Base-by-base conservation (phyloP, 805 yeast species). In the Danielia oregonensis region DNA sequence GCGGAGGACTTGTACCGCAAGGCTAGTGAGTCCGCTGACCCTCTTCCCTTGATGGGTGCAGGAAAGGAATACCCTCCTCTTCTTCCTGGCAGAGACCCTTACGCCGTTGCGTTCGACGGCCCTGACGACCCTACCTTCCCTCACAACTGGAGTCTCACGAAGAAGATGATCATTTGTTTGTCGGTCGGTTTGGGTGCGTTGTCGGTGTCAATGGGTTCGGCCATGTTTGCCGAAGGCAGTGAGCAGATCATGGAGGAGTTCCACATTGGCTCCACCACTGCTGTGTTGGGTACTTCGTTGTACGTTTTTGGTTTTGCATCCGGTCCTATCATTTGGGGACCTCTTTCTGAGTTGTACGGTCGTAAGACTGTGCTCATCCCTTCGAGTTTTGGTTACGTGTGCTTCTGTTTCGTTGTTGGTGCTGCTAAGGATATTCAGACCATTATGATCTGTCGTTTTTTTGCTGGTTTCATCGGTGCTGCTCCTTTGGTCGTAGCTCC, bases 231-330 rank as follows among this genome's bases (percentile, higher is more conserved):
- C 1, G 69, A 82, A 18, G 83, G 81, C 4, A 65, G 76, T 8
- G 50, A 58, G 0, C 71, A 58, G 14, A 50, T 87, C 21, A 57
- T 72, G 43, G 62, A 45, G 31, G 59, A 70, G 25, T 89, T 59
- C 58, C 74, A 74, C 39, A 78, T 89, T 30, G 81, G 84, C 26
- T 42, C 51, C 5, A 83, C 78, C 8, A 89, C 79, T n/a, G 82
- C 83, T 10, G 73, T 85, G 15, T 68, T 91, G 30, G 84, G 86
- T 37, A 72, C 87, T 7, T 79, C 96, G 0, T 67, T 88, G 17
- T 89, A 77, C 50, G 96, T 89, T n/a, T 59, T 87, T 26, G 97
- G 97, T 8, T 91, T 88, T 61, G 97, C 96, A 1, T 73, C 86
- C 1, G 96, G 97, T 13, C 97, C 97, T 3, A 68, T 89, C 32